These are phyloP conservation scores for Craspedostauros australis DNA, from an alignment of 108 stramenopile genomes.

Conservation along the genomic window DNA sequence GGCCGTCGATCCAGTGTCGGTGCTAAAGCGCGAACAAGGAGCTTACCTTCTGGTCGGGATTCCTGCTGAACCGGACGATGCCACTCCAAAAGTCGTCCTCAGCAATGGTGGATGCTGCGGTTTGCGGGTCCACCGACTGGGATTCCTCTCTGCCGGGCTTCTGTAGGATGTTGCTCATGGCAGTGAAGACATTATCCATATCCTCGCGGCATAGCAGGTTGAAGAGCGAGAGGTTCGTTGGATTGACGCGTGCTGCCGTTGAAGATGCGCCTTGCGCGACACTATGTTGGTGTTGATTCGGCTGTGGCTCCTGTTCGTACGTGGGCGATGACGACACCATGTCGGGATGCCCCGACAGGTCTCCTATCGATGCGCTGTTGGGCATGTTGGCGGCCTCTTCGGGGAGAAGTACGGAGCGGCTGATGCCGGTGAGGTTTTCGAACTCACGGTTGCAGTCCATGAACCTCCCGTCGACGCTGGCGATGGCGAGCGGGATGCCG, in stretches of 20 bases:
- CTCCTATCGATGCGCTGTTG: not conserved
- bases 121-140: not conserved
- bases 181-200: constrained; percentile 70
- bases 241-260: too few species aligned
- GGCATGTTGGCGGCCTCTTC: not conserved
- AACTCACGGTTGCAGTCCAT: constrained; percentile 77
- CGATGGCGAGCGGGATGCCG: constrained; percentile 53
- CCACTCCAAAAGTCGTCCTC: constrained; percentile 55
- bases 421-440: constrained; percentile 39
- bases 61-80: constrained; percentile 38
- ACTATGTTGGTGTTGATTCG: too few species aligned
- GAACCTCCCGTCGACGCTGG: constrained; percentile 76
- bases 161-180: constrained; percentile 71
- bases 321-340: too few species aligned
- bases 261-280: too few species aligned
- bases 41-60: constrained; percentile 31
- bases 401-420: constrained; percentile 25
- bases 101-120: not conserved
- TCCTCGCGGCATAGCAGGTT: constrained; percentile 63
- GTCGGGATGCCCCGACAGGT: too few species aligned
- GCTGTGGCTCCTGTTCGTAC: too few species aligned
- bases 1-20: too few species aligned
- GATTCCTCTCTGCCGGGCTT: constrained; percentile 3
- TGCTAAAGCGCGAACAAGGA: too few species aligned
- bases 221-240: constrained; percentile 62